These are phyloP conservation scores for Hypoxylon sp. DNA, from an alignment of 2,329 filamentous ascomycete species.

Conservation along the genomic window DNA sequence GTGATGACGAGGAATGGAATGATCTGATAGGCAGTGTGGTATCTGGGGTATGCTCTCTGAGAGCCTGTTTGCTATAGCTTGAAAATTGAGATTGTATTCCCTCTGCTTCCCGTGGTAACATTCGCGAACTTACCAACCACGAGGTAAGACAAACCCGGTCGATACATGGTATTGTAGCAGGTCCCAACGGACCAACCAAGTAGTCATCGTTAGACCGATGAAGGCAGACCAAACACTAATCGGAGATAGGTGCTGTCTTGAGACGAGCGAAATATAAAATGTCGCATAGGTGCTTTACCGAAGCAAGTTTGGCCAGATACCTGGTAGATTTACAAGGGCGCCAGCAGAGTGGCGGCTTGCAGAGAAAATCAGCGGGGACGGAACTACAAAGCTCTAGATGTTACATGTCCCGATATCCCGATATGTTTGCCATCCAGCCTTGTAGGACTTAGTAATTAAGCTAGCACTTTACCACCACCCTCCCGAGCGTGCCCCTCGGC, in stretches of 20 bases:
- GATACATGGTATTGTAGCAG: no score
- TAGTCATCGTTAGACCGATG: no score
- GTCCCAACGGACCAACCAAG: no score
- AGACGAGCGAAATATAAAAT: neutral
- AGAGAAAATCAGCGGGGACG: neutral
- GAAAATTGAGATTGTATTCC: neutral
- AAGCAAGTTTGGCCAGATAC: no score
- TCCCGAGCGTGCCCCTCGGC: constrained; percentile 17
- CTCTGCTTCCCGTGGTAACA: neutral
- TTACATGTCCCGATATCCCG: neutral
- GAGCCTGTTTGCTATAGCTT: constrained; percentile 3
- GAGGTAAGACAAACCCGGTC: no score
- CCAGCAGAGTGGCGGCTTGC: neutral
- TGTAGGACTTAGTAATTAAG: neutral
- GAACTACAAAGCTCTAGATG: neutral
- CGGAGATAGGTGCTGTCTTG: no score
- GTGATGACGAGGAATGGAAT: neutral
- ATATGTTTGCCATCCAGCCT: neutral
- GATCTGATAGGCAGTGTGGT: constrained; percentile 1
- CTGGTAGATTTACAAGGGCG: no score
- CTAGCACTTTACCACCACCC: constrained; percentile 21
- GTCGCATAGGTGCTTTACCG: no score
- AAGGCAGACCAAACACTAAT: no score
- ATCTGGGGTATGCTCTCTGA: neutral
- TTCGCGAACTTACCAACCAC: neutral